A percentile compares a stretch with the other conserved stretches of the same genome.
Conservation (phyloP, 495 filamentous ascomycete species). For the Aspergillus hancockii region DNA sequence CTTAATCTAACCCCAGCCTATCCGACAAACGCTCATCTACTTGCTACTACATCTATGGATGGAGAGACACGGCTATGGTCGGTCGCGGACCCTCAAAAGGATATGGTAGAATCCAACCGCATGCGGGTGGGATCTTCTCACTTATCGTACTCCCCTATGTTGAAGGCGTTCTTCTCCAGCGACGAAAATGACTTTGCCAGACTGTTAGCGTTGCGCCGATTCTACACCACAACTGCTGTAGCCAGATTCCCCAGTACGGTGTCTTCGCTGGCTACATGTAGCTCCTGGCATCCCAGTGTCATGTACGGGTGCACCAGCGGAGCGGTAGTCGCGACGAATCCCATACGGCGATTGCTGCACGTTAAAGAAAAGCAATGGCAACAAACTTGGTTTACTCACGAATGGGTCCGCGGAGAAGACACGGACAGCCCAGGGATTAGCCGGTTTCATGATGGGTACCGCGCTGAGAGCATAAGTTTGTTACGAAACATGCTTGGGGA, state of each 20-base stretch:
- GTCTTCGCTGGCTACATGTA: conserved; percentile 45
- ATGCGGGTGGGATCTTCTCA: conserved; percentile 49
- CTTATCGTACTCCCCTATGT: conserved; percentile 57
- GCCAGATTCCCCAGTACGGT: conserved; percentile 37
- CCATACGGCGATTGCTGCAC: conserved; percentile 54
- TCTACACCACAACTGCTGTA: conserved; percentile 51
- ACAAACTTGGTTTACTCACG: conserved; percentile 63
- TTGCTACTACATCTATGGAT: conserved; percentile 57
- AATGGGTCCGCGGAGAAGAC: conserved; percentile 49
- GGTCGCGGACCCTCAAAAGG: conserved; percentile 48
- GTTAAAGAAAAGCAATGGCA: conserved; percentile 56
- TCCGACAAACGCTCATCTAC: conserved; percentile 58
- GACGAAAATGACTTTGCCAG: conserved; percentile 62
- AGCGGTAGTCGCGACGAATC: conserved; percentile 54
- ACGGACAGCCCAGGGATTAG: conserved; percentile 41
- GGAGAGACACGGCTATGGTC: conserved; percentile 61
- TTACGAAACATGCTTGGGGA: conserved; percentile 34
- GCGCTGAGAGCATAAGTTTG: conserved; percentile 44
- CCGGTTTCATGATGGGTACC: conserved; percentile 62
- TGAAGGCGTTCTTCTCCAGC: conserved; percentile 53
- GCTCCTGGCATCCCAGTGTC: conserved; percentile 53
- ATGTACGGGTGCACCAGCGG: conserved; percentile 61
- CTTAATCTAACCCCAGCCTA: conserved; percentile 56
- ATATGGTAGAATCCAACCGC: conserved; percentile 51
- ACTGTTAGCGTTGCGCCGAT: conserved; percentile 53